Base-by-base conservation (phyloP, 2,329 filamentous ascomycete species). In the Alternaria rosae region DNA sequence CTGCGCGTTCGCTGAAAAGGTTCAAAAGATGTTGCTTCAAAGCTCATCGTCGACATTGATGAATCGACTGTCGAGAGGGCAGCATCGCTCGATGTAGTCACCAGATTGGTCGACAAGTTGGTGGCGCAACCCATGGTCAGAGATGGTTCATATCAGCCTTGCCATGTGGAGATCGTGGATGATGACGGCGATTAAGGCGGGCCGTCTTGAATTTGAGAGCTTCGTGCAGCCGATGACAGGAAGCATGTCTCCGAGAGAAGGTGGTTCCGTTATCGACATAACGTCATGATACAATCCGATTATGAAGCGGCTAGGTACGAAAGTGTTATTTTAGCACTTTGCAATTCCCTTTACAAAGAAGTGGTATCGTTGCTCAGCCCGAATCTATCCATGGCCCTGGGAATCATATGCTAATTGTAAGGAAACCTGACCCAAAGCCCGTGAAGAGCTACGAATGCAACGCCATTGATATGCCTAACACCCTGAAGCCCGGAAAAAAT, bases 381-480 rank as follows among this genome's bases (percentile, higher is more conserved):
- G 53, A 38, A 28, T 60, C 53, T 60, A 60, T 35, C 32, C 38
- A 45, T 23, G 38, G 53, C 38, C 28, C 41, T 38, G 28, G 35
- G 45, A 57, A 57, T 57, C 30, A 51, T 57, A 55, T 57, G 44
- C 51, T 8, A 44, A 60, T 32, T 38, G 10, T 32, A 41, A 44
- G 41, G 41, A 45, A 56, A 26, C 8, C 21, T 30, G 7, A 38
- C 45, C 20, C 9, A 30, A 32, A 15, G 28, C 26, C 38, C 10
- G n/a, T 55, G n/a, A 30, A 13, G 6, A 43, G 25, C 53, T 53
- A 51, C 47, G 45, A 26, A 51, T 26, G 15, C 45, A 57, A 60
- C 58, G 58, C 58, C 58, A 28, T 52, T 51, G 26, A 44, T 44
- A 60, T 57, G 58, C 58, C 53, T 41, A n/a, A 48, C 53, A 44